Evolutionary conservation across 331 rosid genomes (phyloP).

Genomic region (Rosa hybrid): DNA sequence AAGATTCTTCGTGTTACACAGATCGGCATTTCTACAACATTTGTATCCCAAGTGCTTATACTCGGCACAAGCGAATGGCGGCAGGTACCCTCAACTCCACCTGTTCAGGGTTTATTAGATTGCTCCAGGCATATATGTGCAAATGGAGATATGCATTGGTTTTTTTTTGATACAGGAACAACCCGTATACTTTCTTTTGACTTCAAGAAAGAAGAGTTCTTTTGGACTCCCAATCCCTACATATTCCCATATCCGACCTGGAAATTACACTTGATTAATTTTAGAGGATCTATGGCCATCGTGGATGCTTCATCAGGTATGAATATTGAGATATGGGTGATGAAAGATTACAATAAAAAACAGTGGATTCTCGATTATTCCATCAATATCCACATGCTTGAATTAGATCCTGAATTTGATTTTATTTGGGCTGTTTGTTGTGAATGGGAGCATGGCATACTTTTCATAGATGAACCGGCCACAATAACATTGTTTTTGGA

Average conservation of each 20-base stretch:
- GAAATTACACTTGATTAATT: no score
- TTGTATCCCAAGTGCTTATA: neutral
- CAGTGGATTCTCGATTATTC: no score
- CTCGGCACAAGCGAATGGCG: neutral
- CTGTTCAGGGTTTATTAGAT: neutral
- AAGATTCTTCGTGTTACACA: neutral
- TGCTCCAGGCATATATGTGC: neutral
- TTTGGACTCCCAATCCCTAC: no score
- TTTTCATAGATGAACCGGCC: neutral
- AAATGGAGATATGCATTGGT: neutral
- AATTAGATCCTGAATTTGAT: neutral
- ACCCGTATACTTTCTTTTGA: neutral
- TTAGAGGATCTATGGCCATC: no score
- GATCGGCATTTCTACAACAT: neutral
- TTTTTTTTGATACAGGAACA: rapidly evolving
- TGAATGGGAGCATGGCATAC: slow-evolving; percentile 5
- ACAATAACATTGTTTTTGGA: neutral
- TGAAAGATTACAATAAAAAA: no score
- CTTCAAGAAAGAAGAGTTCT: no score
- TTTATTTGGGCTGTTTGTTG: neutral
- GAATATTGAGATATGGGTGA: no score
- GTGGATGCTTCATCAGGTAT: no score
- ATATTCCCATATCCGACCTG: no score
- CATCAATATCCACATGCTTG: neutral
- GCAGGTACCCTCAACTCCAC: neutral